These are phyloP conservation scores for Anisodus tanguticus DNA, from an alignment of 257 asterid genomes.

Conservation along the genomic window DNA sequence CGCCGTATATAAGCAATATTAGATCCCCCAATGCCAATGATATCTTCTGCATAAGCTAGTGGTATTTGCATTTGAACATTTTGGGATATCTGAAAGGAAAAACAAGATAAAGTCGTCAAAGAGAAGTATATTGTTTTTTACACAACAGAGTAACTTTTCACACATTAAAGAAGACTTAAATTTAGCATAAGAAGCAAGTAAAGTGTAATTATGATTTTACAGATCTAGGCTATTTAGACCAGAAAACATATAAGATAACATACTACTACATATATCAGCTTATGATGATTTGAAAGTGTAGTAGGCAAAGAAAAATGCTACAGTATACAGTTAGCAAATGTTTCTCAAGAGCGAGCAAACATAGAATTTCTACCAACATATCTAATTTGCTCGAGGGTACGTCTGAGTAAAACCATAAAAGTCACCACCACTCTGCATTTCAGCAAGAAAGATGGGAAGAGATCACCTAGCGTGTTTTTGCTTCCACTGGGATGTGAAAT, in stretches of 20 bases:
- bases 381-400: not conserved
- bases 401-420: not conserved
- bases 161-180: not conserved
- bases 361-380: not conserved
- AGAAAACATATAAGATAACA: not conserved
- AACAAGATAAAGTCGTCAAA: not conserved
- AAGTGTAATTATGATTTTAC: not conserved
- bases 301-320: slow-evolving; percentile 2
- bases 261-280: slow-evolving; percentile 2
- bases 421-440: not conserved
- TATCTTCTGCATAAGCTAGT: slow-evolving; percentile 82
- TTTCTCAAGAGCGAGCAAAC: not conserved
- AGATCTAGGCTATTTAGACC: not conserved
- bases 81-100: slow-evolving; percentile 25
- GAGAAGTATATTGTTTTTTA: slow-evolving; percentile 1
- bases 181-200: not conserved
- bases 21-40: slow-evolving; percentile 79
- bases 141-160: slow-evolving; percentile 24
- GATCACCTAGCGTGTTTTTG: not conserved
- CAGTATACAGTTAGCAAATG: not conserved
- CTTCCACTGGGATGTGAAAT: not conserved
- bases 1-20: slow-evolving; percentile 82
- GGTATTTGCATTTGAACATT: slow-evolving; percentile 70
- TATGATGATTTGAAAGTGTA: not conserved
- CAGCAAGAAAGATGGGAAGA: not conserved